phyloP scores from a whole-genome alignment of 2,329 filamentous ascomycete species.

The Cryphonectria parasitica region DNA sequence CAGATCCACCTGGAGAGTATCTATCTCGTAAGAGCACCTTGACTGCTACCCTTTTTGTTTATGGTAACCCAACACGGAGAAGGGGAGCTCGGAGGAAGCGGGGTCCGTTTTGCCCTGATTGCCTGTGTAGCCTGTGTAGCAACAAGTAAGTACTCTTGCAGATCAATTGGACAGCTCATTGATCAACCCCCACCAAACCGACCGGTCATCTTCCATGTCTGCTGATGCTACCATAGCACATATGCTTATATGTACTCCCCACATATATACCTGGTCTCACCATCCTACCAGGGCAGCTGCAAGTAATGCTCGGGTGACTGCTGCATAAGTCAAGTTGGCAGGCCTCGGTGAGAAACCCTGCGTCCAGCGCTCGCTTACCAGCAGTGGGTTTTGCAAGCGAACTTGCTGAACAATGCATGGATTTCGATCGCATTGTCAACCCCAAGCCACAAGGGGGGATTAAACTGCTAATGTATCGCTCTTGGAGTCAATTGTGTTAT shows the following conservation, averaged over 20 bases:
- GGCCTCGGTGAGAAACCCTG: neutral
- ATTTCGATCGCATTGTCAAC: neutral
- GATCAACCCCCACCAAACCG: neutral
- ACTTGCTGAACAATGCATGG: neutral
- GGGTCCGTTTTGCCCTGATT: neutral
- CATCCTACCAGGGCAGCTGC: neutral
- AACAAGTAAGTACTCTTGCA: neutral
- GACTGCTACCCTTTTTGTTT: neutral
- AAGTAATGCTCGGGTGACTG: neutral
- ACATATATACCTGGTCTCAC: neutral
- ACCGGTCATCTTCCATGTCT: neutral
- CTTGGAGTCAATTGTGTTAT: neutral
- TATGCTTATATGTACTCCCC: neutral
- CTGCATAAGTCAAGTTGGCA: neutral
- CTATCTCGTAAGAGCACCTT: neutral
- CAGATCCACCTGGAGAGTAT: neutral
- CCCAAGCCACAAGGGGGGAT: neutral
- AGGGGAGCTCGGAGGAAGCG: neutral
- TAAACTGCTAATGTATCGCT: neutral
- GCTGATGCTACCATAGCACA: neutral
- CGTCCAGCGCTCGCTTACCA: neutral
- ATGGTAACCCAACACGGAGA: neutral
- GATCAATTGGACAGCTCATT: neutral
- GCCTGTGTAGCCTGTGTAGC: neutral
- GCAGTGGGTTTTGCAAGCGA: neutral